Base-by-base conservation (phyloP, 352 stramenopile genomes). In the Peronosclerospora sorghi region DNA sequence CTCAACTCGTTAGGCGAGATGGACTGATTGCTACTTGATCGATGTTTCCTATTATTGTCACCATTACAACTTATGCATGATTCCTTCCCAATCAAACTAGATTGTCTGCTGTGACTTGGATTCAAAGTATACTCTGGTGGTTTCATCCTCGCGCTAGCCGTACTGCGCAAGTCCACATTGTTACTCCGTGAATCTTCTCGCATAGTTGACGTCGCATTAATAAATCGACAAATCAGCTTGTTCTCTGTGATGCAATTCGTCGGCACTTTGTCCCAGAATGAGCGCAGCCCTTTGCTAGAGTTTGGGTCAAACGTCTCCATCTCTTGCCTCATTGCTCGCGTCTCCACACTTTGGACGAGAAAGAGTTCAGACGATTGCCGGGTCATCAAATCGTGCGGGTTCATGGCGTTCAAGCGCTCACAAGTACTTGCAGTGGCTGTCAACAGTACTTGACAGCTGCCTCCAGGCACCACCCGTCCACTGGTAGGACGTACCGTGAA, bases 401-500 rank as follows among this genome's bases (percentile, higher is more conserved):
- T 21, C 48, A 83, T 71, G 4, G 45, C 45, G 4, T 49, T 23
- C 6, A 89, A 51, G 2, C 50, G 51, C 10, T 54, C 50, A 21
- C 51, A 65, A 2, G 58, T 60, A 18, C 35, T 41, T 2, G 49
- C 19, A 10, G 73, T 55, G 14, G 82, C 51, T 7, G 65, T 67
- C 9, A 89, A 44, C 1, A 49, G 35, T 10, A 89, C 45, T 41
- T 65, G 44, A 21, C 47, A 32, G 18, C 62, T 63, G 2, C 41
- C 43, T 14, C 57, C 68, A 13, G 72, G 65, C n/a, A 41, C 26
- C 27, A 89, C 37, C 8, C 85, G 26, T 19, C 73, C 73, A 26
- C 86, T 67, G 24, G 77, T 68, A 6, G 78, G 78, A 38, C 68
- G 74, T 32, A 90, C 78, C 15, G 65, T 70, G 50, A 90, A 90